phyloP scores from a whole-genome alignment of 768 basidiomycete genomes.

The Strobilomyces echinocephalus region DNA sequence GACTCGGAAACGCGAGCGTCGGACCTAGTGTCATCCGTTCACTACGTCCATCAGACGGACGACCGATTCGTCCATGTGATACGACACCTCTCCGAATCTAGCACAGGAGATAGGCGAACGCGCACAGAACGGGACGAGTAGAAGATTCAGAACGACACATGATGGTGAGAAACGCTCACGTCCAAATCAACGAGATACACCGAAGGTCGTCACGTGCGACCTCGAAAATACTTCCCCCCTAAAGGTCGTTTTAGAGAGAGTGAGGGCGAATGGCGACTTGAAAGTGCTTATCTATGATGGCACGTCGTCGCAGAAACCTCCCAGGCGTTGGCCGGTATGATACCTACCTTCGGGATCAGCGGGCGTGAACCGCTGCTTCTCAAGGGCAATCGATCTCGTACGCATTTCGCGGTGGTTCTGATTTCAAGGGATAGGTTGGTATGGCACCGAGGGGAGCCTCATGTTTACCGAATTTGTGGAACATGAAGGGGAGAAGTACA shows the following conservation, averaged over 20 bases:
- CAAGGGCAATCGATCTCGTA: neutral
- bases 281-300: conserved; percentile 17
- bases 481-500: neutral
- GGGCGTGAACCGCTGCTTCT: conserved; percentile 8
- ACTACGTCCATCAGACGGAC: neutral
- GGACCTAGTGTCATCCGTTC: neutral
- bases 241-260: neutral
- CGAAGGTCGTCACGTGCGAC: neutral
- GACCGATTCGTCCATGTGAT: neutral
- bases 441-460: conserved; percentile 16
- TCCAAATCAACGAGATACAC: too few relatives aligned
- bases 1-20: conserved; percentile 1
- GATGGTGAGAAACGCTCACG: too few relatives aligned
- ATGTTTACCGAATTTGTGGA: conserved; percentile 8
- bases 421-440: conserved; percentile 6
- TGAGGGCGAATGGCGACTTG: neutral
- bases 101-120: neutral
- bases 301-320: neutral
- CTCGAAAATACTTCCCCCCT: neutral
- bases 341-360: conserved; percentile 21
- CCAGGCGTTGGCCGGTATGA: neutral
- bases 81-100: neutral
- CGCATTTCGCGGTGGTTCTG: conserved; percentile 4
- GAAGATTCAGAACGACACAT: neutral
- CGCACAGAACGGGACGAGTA: neutral